Evolutionary conservation across 148 eudicot species (phyloP).

Genomic region (Rhododendron griersonianum): DNA sequence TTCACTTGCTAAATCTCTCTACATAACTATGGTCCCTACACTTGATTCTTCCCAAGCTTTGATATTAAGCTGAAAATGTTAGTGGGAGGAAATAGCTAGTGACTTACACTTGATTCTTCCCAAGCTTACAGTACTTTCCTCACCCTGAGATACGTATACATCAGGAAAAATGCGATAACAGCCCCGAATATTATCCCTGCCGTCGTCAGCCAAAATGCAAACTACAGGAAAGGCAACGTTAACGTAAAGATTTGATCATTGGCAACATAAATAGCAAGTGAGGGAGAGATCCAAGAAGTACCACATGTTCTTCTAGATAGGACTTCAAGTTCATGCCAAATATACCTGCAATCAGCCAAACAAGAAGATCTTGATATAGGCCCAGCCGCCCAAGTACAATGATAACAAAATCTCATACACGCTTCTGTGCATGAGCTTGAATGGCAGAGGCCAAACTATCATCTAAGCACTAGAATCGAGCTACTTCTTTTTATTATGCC

Average conservation of each 20-base stretch:
- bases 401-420: neutral
- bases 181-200: conserved; percentile 83
- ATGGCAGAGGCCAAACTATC: neutral
- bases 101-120: neutral
- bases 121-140: conserved; percentile 64
- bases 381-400: neutral
- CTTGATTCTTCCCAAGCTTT: neutral
- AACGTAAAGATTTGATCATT: conserved; percentile 4
- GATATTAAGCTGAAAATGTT: neutral
- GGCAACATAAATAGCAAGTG: neutral
- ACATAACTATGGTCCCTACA: neutral
- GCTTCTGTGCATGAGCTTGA: neutral
- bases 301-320: conserved; percentile 91
- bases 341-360: conserved; percentile 56
- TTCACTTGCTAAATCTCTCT: neutral
- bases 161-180: conserved; percentile 60
- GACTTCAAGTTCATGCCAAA: conserved; percentile 99
- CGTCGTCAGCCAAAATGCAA: conserved; percentile 92
- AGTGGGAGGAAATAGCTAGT: neutral
- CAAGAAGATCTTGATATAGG: neutral
- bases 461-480: neutral
- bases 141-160: conserved; percentile 74
- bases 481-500: neutral
- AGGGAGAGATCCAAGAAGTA: conserved; percentile 23
- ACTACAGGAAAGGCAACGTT: conserved; percentile 38